Percentiles rank a stretch among this genome's conserved stretches.
phyloP scores from a whole-genome alignment of 2,329 filamentous ascomycete species.

The Simplicillium sp. region DNA sequence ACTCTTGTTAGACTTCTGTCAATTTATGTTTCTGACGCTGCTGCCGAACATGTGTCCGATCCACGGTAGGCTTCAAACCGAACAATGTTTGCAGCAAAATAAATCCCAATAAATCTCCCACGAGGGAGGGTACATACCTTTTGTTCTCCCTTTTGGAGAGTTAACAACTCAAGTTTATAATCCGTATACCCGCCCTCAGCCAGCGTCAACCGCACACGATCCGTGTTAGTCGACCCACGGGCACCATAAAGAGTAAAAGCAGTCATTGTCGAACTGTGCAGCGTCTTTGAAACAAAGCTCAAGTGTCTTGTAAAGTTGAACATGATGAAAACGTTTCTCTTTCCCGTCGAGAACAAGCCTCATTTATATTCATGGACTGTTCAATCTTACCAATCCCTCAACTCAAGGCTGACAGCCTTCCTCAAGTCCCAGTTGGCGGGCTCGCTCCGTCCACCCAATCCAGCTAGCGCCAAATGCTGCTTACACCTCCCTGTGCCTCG shows the following conservation, averaged over 20 bases:
- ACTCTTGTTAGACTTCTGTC: too few relatives aligned
- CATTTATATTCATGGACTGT: too few relatives aligned
- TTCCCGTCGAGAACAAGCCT: too few relatives aligned
- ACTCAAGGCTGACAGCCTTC: slow-evolving; percentile 3
- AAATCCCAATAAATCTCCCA: too few relatives aligned
- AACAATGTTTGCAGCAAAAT: too few relatives aligned
- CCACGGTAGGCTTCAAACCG: slow-evolving; percentile 1
- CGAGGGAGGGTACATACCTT: slow-evolving; percentile 28
- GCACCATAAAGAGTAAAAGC: slow-evolving; percentile 31
- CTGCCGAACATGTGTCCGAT: slow-evolving; percentile 13
- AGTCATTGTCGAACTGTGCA: slow-evolving; percentile 26
- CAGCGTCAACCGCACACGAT: slow-evolving; percentile 31
- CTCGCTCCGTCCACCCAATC: slow-evolving; percentile 20
- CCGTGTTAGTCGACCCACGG: slow-evolving; percentile 30
- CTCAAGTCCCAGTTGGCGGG: slow-evolving; percentile 15
- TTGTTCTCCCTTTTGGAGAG: slow-evolving; percentile 29
- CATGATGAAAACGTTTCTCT: too few relatives aligned
- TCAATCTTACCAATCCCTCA: too few relatives aligned
- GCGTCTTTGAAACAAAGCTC: slow-evolving; percentile 15
- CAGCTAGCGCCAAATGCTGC: slow-evolving; percentile 13
- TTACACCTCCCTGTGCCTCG: neutral
- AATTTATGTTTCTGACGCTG: too few relatives aligned
- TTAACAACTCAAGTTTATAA: slow-evolving; percentile 26
- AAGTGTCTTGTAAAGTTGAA: neutral
- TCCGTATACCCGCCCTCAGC: slow-evolving; percentile 32